These are phyloP conservation scores for Nemania sp. DNA, from an alignment of 2,329 filamentous ascomycete genomes.

Conservation along the genomic window DNA sequence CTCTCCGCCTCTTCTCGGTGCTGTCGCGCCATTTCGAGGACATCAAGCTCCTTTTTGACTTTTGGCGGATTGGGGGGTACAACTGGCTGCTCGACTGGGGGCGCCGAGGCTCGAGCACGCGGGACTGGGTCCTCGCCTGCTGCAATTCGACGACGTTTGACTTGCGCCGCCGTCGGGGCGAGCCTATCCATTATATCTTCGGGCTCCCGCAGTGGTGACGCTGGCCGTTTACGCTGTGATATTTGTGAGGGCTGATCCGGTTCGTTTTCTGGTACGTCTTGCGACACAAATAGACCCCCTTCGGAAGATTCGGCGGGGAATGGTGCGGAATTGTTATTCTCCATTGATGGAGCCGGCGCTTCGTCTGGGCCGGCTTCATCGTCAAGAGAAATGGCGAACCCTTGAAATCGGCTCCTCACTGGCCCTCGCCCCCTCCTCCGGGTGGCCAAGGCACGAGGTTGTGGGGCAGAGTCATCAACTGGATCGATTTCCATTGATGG, in stretches of 20 bases:
- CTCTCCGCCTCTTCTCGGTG: slow-evolving; percentile 68
- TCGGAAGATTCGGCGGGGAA: slow-evolving; percentile 40
- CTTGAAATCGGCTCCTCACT: slow-evolving; percentile 66
- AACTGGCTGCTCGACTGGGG: slow-evolving; percentile 30
- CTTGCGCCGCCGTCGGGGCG: slow-evolving; percentile 73
- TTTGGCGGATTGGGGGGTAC: slow-evolving; percentile 48
- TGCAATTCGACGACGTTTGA: slow-evolving; percentile 76
- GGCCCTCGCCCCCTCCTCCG: slow-evolving; percentile 45
- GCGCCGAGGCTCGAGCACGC: slow-evolving; percentile 37
- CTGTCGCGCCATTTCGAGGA: slow-evolving; percentile 67
- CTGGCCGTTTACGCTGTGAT: slow-evolving; percentile 51
- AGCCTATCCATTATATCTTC: slow-evolving; percentile 70
- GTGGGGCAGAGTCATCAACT: slow-evolving; percentile 17
- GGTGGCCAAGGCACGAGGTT: slow-evolving; percentile 18
- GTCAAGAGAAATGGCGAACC: slow-evolving; percentile 60
- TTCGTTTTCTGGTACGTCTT: slow-evolving; percentile 43
- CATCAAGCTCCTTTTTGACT: slow-evolving; percentile 64
- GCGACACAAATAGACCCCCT: slow-evolving; percentile 60
- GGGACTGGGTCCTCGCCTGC: slow-evolving; percentile 54
- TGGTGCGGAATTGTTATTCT: slow-evolving; percentile 4
- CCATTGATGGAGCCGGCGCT: slow-evolving; percentile 15
- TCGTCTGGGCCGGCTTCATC: slow-evolving; percentile 41
- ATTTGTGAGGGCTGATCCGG: slow-evolving; percentile 25
- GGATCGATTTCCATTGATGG: slow-evolving; percentile 35
- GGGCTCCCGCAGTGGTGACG: slow-evolving; percentile 45